Base-by-base conservation (phyloP, 2,329 filamentous ascomycete genomes). In the Colletotrichum brevisporum region DNA sequence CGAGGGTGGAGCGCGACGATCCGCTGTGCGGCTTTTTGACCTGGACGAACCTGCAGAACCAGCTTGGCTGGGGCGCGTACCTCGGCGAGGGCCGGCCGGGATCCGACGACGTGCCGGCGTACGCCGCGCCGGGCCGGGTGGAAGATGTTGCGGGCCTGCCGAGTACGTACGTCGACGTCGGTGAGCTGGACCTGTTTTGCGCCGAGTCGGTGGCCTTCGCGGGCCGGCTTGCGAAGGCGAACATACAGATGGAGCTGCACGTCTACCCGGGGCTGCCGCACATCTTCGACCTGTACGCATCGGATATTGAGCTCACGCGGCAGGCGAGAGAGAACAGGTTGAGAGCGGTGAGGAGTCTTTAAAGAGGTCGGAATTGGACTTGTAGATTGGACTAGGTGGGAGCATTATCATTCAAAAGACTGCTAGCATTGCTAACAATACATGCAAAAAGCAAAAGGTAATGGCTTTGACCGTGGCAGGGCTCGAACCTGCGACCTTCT, bases 211-310 rank as follows among this genome's bases (percentile, higher is more conserved):
- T 79, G 1, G 71, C 71, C 27, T 83, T 77, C 70, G 81, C 75
- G 4, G 57, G 62, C 9, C 70, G 77, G 36, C 74, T 84, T 5
- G 73, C 72, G 6, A 68, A 74, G 55, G 79, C 74, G 1, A 75
- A 76, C 2, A 72, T 82, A 1, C 74, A 78, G 36, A 76, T 81
- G 1, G 82, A 84, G 72, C 72, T 83, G 13, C 81, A 83, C 62
- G 52, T 83, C 21, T 83, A 82, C 63, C 74, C 76, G 0, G 83
- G 82, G 1, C 63, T 83, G 16, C 79, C 80, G 0, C 82, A 84
- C 67, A 79, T 75, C 0, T 83, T 81, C 50, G 80, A 81, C 21
- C 21, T 69, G 10, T 69, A 47, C 26, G 62, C 62, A n/a, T 21
- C 62, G 9, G 26, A 24, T 13, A 69, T 69, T 39, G 51, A 48